Evolutionary conservation across 2,329 filamentous ascomycete genomes (phyloP).

Genomic region (Pestalotiopsis fici): DNA sequence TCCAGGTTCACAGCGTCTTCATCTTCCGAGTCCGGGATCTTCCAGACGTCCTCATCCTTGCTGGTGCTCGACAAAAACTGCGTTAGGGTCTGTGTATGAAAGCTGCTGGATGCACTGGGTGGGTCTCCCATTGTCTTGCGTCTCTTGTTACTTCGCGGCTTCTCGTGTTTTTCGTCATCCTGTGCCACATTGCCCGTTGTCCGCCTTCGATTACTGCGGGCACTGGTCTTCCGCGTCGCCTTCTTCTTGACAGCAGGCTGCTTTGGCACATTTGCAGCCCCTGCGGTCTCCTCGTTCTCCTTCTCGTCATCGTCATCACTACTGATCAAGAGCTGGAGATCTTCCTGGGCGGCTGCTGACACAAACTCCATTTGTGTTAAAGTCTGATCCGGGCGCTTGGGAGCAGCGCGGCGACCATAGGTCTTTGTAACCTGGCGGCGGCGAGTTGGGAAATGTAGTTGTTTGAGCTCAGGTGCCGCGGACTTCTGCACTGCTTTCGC

Average conservation of each 20-base stretch:
- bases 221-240: conserved; percentile 16
- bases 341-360: background rate
- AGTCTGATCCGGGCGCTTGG: conserved; percentile 3
- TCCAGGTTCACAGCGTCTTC: conserved; percentile 16
- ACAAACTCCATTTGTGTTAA: conserved; percentile 11
- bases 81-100: conserved; percentile 32
- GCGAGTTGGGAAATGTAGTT: conserved; percentile 7
- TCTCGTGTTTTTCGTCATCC: conserved; percentile 12
- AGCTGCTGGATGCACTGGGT: conserved; percentile 25
- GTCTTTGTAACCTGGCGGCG: conserved; percentile 5
- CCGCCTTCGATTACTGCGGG: conserved; percentile 22
- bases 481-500: background rate
- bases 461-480: background rate
- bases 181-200: conserved; percentile 26
- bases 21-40: conserved; percentile 26
- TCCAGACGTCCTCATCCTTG: conserved; percentile 18
- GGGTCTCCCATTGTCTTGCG: conserved; percentile 31
- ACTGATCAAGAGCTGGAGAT: conserved; percentile 9
- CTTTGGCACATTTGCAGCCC: conserved; percentile 11
- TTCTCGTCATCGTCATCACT: conserved; percentile 14
- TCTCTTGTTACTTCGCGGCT: conserved; percentile 23
- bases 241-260: conserved; percentile 8
- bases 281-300: conserved; percentile 14
- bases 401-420: conserved; percentile 1
- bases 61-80: conserved; percentile 22